Percentiles rank a stretch among this genome's conserved stretches.
Conservation (phyloP, 164 flowering plant species). For the Piper betle region DNA sequence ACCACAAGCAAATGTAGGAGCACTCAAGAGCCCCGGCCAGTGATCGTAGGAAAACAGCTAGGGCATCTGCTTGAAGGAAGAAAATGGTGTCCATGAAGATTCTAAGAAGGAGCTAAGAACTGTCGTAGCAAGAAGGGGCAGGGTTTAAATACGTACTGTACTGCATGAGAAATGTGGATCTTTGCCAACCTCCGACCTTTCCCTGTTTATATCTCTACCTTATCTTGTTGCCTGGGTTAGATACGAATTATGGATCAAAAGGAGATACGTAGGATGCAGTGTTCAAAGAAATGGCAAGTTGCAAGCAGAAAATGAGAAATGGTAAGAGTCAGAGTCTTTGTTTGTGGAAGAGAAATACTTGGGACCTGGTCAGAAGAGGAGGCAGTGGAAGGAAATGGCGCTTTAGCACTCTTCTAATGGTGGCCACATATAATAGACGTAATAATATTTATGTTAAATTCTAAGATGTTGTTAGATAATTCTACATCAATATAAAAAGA, state of each 20-base stretch:
- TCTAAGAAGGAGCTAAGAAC: background rate
- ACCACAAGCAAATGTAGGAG: constrained; percentile 62
- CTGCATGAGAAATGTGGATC: background rate
- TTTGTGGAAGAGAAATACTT: constrained; percentile 1
- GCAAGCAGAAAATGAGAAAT: background rate
- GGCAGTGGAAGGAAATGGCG: background rate
- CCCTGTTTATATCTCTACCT: background rate
- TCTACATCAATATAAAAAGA: too few species aligned
- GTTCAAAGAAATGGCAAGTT: background rate
- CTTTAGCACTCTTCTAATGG: too few species aligned
- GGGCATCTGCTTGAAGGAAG: constrained; percentile 18
- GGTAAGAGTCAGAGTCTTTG: background rate
- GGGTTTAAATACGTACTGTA: too few species aligned
- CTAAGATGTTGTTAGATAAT: too few species aligned
- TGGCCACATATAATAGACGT: too few species aligned
- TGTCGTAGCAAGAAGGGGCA: background rate
- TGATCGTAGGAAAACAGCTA: constrained; percentile 20
- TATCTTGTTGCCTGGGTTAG: too few species aligned
- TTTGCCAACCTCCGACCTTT: too few species aligned
- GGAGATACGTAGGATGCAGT: background rate
- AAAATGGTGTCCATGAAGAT: constrained; percentile 37
- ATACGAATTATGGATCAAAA: too few species aligned
- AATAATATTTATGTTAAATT: too few species aligned
- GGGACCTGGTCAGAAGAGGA: background rate
- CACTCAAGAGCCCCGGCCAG: constrained; percentile 31